phyloP scores from a whole-genome alignment of 768 basidiomycete species.

The Termitomyces sp. region DNA sequence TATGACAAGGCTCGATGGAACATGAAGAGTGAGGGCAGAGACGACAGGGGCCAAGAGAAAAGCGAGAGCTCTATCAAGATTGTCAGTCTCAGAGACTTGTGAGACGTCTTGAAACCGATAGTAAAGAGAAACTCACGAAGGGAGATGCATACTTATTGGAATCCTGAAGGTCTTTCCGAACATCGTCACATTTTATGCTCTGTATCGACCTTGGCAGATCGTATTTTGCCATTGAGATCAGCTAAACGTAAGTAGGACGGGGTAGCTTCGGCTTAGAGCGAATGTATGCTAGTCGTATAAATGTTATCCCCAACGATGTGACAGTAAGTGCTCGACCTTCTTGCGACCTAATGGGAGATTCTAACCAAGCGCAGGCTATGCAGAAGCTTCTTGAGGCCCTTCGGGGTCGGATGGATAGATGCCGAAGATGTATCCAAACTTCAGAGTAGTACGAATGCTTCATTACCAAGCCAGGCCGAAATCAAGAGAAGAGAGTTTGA shows the following conservation, averaged over 20 bases:
- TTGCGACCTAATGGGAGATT: neutral
- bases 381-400: neutral
- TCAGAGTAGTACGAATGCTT: neutral
- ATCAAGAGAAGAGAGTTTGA: neutral
- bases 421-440: neutral
- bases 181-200: neutral
- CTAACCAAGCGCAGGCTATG: neutral
- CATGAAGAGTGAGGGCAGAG: constrained; percentile 6
- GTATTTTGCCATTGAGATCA: neutral
- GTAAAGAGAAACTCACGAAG: neutral
- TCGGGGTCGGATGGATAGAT: neutral
- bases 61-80: neutral
- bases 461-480: neutral
- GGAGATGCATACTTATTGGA: too few species aligned
- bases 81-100: neutral
- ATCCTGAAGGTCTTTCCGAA: neutral
- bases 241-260: neutral
- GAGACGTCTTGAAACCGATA: neutral
- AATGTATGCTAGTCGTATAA: neutral
- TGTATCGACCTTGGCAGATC: neutral
- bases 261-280: neutral
- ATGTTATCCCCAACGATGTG: neutral
- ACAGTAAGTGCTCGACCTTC: neutral
- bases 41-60: constrained; percentile 3
- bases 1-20: constrained; percentile 11